phyloP scores from a whole-genome alignment of 441 rosid species.

The Viola pubescens region DNA sequence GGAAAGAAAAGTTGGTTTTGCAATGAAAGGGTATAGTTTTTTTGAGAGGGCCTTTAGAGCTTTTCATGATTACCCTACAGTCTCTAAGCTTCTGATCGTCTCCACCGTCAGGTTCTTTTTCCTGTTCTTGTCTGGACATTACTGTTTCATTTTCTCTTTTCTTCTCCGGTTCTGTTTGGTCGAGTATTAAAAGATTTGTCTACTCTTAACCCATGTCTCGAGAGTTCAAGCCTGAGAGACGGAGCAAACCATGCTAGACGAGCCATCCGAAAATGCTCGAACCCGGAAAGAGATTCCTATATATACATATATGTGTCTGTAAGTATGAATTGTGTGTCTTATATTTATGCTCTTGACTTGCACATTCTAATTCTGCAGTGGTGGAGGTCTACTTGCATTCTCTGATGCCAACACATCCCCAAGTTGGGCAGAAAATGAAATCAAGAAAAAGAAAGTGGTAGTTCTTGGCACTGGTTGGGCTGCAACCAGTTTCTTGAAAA shows the following conservation, averaged over 20 bases:
- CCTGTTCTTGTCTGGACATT: too few species aligned
- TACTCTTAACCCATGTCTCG: not conserved
- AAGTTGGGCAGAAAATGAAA: not conserved
- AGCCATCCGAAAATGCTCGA: not conserved
- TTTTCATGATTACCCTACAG: conserved; percentile 13
- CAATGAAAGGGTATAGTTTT: conserved; percentile 15
- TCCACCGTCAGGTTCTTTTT: conserved; percentile 12
- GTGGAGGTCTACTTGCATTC: conserved; percentile 49
- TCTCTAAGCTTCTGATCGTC: conserved; percentile 10
- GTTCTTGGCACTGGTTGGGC: conserved; percentile 94
- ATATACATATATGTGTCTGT: not conserved
- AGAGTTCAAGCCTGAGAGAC: not conserved
- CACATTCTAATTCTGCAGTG: conserved; percentile 27
- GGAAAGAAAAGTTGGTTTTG: not conserved
- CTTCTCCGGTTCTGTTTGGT: not conserved
- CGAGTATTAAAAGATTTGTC: not conserved
- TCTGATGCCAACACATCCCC: conserved; percentile 16
- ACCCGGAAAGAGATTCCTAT: not conserved
- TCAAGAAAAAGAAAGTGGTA: conserved; percentile 59
- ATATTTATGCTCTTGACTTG: not conserved
- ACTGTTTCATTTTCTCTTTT: not conserved
- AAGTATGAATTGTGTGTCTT: not conserved
- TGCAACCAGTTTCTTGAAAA: conserved; percentile 71
- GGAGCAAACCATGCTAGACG: not conserved
- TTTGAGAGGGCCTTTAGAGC: conserved; percentile 10